These are phyloP conservation scores for Lenzites betulinus DNA, from an alignment of 768 basidiomycete genomes.

Conservation along the genomic window DNA sequence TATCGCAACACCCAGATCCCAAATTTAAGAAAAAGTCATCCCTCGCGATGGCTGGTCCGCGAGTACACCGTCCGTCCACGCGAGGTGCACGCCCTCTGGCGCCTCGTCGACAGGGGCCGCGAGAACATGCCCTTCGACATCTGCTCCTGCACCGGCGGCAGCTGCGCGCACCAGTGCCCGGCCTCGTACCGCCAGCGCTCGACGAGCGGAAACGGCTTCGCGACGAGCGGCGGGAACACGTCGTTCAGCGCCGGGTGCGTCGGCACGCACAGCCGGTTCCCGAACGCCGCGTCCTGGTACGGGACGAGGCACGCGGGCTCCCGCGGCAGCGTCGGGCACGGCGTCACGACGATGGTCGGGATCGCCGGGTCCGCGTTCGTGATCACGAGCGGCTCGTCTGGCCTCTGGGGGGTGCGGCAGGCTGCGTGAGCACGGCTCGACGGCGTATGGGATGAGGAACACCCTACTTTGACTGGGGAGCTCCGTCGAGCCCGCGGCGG, in stretches of 20 bases:
- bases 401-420: background rate
- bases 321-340: slow-evolving; percentile 42
- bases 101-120: slow-evolving; percentile 25
- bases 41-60: slow-evolving; percentile 18
- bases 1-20: background rate
- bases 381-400: slow-evolving; percentile 25
- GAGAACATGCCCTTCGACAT: slow-evolving; percentile 46
- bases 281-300: slow-evolving; percentile 56
- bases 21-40: background rate
- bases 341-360: slow-evolving; percentile 55
- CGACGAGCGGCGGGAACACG: slow-evolving; percentile 46
- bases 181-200: slow-evolving; percentile 49
- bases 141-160: slow-evolving; percentile 53
- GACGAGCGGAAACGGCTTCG: slow-evolving; percentile 31
- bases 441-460: background rate
- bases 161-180: slow-evolving; percentile 56
- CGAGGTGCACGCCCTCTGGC: slow-evolving; percentile 9
- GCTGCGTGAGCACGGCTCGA: background rate
- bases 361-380: slow-evolving; percentile 36
- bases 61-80: slow-evolving; percentile 16
- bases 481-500: slow-evolving; percentile 13
- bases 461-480: slow-evolving; percentile 9
- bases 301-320: slow-evolving; percentile 51
- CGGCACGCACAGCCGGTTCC: slow-evolving; percentile 52
- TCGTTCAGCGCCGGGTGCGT: slow-evolving; percentile 48